Evolutionary conservation across 352 stramenopile species (phyloP).

Genomic region (Blastocystis sp.): DNA sequence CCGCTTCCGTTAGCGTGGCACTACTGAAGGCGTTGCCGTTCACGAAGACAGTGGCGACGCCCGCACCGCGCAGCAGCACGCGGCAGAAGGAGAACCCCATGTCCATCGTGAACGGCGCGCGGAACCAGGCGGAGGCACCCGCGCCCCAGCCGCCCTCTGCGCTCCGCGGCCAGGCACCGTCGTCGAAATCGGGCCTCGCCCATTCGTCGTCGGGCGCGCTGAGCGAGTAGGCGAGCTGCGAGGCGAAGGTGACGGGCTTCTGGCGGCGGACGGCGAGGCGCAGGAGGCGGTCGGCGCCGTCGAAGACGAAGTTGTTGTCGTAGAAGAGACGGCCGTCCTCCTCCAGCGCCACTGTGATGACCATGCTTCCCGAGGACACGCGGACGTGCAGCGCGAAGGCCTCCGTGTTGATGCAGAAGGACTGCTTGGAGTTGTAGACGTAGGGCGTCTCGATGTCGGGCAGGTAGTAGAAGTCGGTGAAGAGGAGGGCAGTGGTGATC

Average conservation of each 20-base stretch:
- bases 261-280: neutral
- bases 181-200: neutral
- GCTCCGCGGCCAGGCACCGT: neutral
- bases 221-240: neutral
- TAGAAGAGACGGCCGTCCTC: neutral
- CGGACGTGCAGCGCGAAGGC: no score
- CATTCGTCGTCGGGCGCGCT: neutral
- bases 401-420: no score
- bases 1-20: neutral
- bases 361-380: no score
- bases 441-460: no score
- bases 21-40: neutral
- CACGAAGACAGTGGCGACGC: neutral
- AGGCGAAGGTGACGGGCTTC: neutral
- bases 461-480: no score
- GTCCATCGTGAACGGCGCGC: neutral
- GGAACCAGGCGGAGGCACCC: neutral
- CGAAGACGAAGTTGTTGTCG: neutral
- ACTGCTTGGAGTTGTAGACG: no score
- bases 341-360: constrained; percentile 55
- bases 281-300: neutral
- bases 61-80: neutral
- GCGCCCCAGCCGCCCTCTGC: neutral
- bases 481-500: no score
- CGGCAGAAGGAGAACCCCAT: neutral